Conservation (phyloP, 345 rosid species). For the Acer saccharum region DNA sequence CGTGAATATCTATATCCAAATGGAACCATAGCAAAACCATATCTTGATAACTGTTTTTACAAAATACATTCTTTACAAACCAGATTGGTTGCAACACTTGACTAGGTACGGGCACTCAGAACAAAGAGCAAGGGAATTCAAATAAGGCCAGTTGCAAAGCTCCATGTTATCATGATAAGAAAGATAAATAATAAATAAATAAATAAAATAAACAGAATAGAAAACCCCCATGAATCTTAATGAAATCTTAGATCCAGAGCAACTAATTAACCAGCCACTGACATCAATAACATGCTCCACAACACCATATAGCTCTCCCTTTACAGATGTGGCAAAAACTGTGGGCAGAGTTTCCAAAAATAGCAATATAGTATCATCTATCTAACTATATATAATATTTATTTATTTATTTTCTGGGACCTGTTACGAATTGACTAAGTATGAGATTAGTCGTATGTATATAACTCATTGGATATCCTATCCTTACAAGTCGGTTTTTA, state of each 20-base stretch:
- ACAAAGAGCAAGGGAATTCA: neutral
- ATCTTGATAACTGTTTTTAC: neutral
- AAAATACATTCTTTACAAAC: neutral
- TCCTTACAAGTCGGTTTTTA: too few relatives aligned
- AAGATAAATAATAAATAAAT: neutral
- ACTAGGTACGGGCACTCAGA: neutral
- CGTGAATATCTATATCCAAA: neutral
- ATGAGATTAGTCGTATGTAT: too few relatives aligned
- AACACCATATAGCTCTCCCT: neutral
- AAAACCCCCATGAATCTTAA: neutral
- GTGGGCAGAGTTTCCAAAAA: constrained; percentile 10
- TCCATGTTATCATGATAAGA: constrained; percentile 15
- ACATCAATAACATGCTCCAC: constrained; percentile 3
- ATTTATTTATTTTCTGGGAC: neutral
- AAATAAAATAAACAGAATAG: neutral
- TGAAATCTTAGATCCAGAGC: constrained; percentile 8
- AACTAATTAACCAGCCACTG: constrained; percentile 10
- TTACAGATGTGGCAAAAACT: constrained; percentile 3
- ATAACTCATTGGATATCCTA: too few relatives aligned
- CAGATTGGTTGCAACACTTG: neutral
- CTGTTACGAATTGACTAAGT: too few relatives aligned
- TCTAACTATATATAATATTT: neutral
- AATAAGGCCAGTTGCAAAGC: neutral
- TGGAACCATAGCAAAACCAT: neutral
- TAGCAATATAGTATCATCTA: neutral